Evolutionary conservation across 306 rosid genomes (phyloP), one percentile per base, ranked within the genome.

Genomic region (Cicer chorassanicum): DNA sequence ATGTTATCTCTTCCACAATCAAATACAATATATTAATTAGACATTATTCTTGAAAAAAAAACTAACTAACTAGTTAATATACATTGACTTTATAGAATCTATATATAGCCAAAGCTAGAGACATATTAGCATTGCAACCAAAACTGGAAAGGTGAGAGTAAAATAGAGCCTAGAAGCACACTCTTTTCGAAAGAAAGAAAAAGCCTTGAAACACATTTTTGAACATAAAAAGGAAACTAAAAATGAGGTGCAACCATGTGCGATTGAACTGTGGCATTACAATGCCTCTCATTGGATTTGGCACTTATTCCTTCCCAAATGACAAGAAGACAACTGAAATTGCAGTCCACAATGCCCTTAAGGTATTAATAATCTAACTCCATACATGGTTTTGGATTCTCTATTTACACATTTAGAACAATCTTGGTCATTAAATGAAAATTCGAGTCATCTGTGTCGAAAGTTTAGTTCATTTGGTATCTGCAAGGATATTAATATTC

Each of bases 221-320:
- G 16, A 59, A 18, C 9, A 68, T n/a, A 51, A 8, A 78, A 6
- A 59, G 45, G 11, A 36, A 60, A 83, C 11, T 75, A 8, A 79
- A 55, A 50, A 91, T 87, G 93, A 87, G 53, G 82, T 78, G 39
- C 83, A 79, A 83, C 61, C 82, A 88, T 76, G 88, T 93, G 50
- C 81, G 77, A 44, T 86, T 93, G 89, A 89, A 88, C 63, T 76
- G 80, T 84, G 98, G 97, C 38, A 83, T 88, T 72, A 77, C 86
- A 83, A 85, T 93, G 92, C 98, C 97, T 46, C 79, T 78, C 72
- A 79, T 93, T 76, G 98, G 97, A 38, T 84, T 88, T 29, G 98
- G 98, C 78, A 91, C 98, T 51, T 93, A 86, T 60, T 87, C 97
- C 55, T 84, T 51, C 73, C 91, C 87, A 79, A 73, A 86, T 80